Percentiles rank a stretch among this genome's conserved stretches.
Conservation (phyloP, 2,329 filamentous ascomycete species). For the Ophiostoma sp. region DNA sequence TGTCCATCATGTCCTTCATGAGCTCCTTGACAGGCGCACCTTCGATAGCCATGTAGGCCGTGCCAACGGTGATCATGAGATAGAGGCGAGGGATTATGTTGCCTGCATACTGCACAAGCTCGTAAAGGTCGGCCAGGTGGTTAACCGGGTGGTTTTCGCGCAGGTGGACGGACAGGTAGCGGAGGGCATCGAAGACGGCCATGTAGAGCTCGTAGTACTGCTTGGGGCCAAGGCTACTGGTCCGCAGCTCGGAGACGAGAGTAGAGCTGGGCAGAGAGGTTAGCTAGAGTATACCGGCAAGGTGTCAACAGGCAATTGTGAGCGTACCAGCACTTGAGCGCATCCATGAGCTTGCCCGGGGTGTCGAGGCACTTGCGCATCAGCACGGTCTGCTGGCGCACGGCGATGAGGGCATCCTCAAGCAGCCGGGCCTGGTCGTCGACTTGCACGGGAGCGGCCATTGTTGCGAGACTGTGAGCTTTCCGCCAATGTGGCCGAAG, state of each 20-base stretch:
- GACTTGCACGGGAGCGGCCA: conserved; percentile 51
- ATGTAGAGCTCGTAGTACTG: conserved; percentile 99
- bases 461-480: conserved; percentile 14
- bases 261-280: conserved; percentile 64
- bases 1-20: conserved; percentile 99
- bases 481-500: not conserved
- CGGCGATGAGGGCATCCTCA: conserved; percentile 92
- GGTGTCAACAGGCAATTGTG: not conserved
- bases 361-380: conserved; percentile 98
- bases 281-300: conserved; percentile 17
- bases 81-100: conserved; percentile 96
- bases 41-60: conserved; percentile 97
- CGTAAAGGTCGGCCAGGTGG: conserved; percentile 95
- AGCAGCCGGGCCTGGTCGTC: conserved; percentile 88
- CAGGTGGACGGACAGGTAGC: conserved; percentile 92
- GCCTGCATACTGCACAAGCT: conserved; percentile 90
- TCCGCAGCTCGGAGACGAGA: conserved; percentile 94
- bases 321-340: conserved; percentile 93
- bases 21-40: conserved; percentile 99
- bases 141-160: conserved; percentile 97
- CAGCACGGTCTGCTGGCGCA: conserved; percentile 91
- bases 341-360: conserved; percentile 98
- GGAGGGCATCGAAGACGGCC: conserved; percentile 95
- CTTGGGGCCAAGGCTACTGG: conserved; percentile 94
- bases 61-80: conserved; percentile 98